Conservation (phyloP, 2,329 filamentous ascomycete genomes). For the Elsinoe perseae region DNA sequence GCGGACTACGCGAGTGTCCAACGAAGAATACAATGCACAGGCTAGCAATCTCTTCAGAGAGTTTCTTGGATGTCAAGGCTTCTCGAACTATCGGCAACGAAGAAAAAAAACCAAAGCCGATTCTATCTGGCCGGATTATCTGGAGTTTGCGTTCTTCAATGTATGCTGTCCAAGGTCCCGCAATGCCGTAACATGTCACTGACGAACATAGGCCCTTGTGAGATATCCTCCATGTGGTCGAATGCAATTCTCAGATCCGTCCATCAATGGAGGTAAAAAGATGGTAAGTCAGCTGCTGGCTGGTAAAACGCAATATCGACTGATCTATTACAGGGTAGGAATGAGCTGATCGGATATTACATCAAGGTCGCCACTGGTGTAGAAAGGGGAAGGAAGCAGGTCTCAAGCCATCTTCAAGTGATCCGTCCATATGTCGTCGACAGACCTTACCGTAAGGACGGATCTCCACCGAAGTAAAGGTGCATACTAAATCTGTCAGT, state of each 20-base stretch:
- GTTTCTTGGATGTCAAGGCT: conserved; percentile 33
- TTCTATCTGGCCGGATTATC: conserved; percentile 41
- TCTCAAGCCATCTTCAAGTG: conserved; percentile 58
- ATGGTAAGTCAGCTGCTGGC: conserved; percentile 24
- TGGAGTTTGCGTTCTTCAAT: conserved; percentile 43
- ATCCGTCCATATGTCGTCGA: conserved; percentile 49
- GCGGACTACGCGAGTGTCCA: conserved; percentile 12
- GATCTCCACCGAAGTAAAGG: background rate
- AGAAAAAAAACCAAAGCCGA: conserved; percentile 26
- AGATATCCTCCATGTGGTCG: conserved; percentile 53
- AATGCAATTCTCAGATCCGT: conserved; percentile 36
- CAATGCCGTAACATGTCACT: conserved; percentile 18
- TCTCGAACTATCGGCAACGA: conserved; percentile 39
- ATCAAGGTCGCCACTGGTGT: conserved; percentile 50
- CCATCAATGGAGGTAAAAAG: conserved; percentile 40
- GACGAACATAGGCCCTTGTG: conserved; percentile 37
- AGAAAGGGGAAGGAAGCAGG: conserved; percentile 49
- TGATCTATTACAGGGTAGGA: conserved; percentile 39
- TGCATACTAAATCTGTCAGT: conserved; percentile 7
- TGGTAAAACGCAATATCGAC: background rate
- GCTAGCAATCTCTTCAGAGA: conserved; percentile 24
- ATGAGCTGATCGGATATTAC: conserved; percentile 54
- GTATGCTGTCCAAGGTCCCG: conserved; percentile 32
- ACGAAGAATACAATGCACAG: conserved; percentile 20
- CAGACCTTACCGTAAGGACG: conserved; percentile 34